Conservation (phyloP, 139 green algal genomes). For the Tetraselmis striata region DNA sequence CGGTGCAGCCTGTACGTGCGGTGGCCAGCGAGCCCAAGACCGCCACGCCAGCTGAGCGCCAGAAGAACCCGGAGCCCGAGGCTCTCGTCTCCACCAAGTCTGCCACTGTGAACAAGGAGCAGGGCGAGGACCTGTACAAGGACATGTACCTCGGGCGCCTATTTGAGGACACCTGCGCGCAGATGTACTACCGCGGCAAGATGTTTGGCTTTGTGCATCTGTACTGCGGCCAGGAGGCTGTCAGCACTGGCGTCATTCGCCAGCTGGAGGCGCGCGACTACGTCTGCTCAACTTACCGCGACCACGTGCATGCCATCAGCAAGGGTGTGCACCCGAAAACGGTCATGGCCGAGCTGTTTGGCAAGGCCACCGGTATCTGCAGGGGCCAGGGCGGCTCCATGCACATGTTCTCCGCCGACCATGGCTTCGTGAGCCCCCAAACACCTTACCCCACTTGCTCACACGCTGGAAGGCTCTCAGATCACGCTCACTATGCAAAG, state of each 20-base stretch:
- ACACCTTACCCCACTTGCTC: too few relatives aligned
- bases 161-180: conserved; percentile 1
- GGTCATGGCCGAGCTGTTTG: conserved; percentile 98
- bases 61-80: neutral
- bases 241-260: conserved; percentile 68
- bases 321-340: conserved; percentile 66
- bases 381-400: conserved; percentile 87
- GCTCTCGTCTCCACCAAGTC: neutral
- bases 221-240: conserved; percentile 91
- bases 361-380: conserved; percentile 94
- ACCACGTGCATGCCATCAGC: conserved; percentile 95
- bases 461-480: too few relatives aligned
- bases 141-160: neutral
- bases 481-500: too few relatives aligned
- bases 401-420: conserved; percentile 93
- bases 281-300: conserved; percentile 93
- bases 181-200: conserved; percentile 98
- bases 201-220: conserved; percentile 94
- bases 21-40: neutral
- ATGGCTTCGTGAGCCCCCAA: conserved; percentile 55
- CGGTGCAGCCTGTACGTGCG: neutral
- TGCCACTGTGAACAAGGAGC: neutral
- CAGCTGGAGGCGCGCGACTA: conserved; percentile 76
- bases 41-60: too few relatives aligned
- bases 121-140: neutral